Conservation (phyloP, 2,329 filamentous ascomycete genomes). For the Alternaria arborescens region DNA sequence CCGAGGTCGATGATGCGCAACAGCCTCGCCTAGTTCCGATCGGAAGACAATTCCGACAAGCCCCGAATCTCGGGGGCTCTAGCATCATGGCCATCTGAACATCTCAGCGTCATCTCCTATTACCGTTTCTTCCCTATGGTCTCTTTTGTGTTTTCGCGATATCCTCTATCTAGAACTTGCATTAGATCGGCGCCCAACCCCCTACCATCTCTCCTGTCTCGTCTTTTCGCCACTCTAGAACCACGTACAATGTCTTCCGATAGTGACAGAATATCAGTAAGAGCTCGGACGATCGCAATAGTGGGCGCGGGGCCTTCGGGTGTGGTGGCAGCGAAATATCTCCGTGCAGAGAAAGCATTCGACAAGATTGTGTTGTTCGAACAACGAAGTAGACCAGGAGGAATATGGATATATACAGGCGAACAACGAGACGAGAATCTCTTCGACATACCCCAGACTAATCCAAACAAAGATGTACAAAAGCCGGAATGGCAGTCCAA, state of each 20-base stretch:
- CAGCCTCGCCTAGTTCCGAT: conserved; percentile 16
- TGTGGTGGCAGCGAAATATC: conserved; percentile 78
- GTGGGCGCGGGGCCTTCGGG: conserved; percentile 86
- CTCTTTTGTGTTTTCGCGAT: not conserved
- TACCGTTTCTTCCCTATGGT: not conserved
- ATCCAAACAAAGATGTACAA: conserved; percentile 67
- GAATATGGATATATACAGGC: conserved; percentile 83
- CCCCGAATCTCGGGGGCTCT: conserved; percentile 22
- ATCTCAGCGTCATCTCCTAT: not conserved
- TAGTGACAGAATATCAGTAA: conserved; percentile 30
- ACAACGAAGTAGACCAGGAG: conserved; percentile 78
- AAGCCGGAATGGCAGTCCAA: conserved; percentile 63
- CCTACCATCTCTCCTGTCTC: not conserved
- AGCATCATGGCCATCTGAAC: not conserved
- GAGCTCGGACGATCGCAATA: conserved; percentile 72
- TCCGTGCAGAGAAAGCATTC: conserved; percentile 76
- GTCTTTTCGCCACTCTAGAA: not conserved
- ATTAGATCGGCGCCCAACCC: not conserved
- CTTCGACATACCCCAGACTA: conserved; percentile 71
- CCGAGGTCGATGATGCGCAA: conserved; percentile 16
- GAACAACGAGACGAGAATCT: conserved; percentile 58
- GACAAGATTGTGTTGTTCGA: conserved; percentile 80
- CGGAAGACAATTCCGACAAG: conserved; percentile 20
- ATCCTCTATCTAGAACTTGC: not conserved
- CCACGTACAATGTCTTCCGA: conserved; percentile 16